phyloP scores from a whole-genome alignment of 164 flowering plant genomes.

The Vitis vinifera region DNA sequence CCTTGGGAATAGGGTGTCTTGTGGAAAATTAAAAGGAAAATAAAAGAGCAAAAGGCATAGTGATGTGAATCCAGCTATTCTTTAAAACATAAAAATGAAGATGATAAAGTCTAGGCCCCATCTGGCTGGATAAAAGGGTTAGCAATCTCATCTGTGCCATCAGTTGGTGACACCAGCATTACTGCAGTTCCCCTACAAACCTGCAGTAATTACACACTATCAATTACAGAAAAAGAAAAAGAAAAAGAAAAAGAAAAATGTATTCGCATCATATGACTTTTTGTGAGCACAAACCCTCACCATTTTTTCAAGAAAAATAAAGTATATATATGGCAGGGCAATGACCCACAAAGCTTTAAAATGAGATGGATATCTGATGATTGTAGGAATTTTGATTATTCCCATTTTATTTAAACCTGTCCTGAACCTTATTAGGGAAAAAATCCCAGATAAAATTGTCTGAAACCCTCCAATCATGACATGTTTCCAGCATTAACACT shows the following conservation, averaged over 20 bases:
- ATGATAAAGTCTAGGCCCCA: constrained; percentile 48
- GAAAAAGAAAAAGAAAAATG: background rate
- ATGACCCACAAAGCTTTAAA: background rate
- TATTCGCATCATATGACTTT: background rate
- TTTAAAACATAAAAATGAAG: background rate
- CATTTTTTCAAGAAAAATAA: background rate
- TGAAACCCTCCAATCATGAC: background rate
- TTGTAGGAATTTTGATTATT: no score
- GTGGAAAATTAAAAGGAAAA: background rate
- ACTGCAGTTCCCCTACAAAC: constrained; percentile 97
- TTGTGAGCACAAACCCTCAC: background rate
- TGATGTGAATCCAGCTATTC: background rate
- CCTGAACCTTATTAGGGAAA: no score
- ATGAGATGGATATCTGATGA: no score
- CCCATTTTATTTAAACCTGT: no score
- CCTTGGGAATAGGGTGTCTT: background rate
- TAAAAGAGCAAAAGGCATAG: background rate
- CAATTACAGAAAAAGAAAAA: background rate
- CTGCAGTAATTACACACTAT: constrained; percentile 26
- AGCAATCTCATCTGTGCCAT: constrained; percentile 93
- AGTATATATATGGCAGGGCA: background rate
- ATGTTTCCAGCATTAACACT: background rate
- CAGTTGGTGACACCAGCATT: constrained; percentile 98
- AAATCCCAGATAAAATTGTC: background rate
- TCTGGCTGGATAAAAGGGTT: constrained; percentile 90